Conservation (phyloP, 2,329 filamentous ascomycete genomes). For the Hymenoscyphus linearis region DNA sequence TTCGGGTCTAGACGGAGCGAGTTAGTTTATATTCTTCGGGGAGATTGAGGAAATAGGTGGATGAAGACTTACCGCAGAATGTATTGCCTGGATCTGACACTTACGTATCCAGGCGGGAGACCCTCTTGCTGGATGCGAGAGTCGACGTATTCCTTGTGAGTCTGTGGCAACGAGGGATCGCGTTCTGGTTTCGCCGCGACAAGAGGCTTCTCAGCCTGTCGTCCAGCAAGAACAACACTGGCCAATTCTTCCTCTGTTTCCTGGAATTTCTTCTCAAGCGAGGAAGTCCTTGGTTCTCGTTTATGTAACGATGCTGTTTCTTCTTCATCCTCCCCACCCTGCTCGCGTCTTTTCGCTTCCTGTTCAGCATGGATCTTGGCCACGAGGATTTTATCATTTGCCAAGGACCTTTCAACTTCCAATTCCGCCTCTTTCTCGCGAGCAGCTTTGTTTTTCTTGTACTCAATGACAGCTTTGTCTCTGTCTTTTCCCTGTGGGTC, state of each 20-base stretch:
- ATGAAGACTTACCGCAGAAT: slow-evolving; percentile 50
- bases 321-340: background rate
- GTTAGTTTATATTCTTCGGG: too few species aligned
- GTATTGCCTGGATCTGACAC: slow-evolving; percentile 45
- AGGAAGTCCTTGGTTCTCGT: background rate
- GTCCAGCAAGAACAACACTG: background rate
- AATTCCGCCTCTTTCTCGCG: slow-evolving; percentile 36
- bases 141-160: slow-evolving; percentile 50
- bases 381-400: background rate
- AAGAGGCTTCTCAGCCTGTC: slow-evolving; percentile 1
- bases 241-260: slow-evolving; percentile 3
- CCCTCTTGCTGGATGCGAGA: slow-evolving; percentile 39
- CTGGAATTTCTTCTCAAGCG: slow-evolving; percentile 5
- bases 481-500: slow-evolving; percentile 39
- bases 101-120: slow-evolving; percentile 47
- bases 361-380: background rate
- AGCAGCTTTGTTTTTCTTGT: slow-evolving; percentile 35
- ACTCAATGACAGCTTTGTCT: slow-evolving; percentile 39
- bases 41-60: background rate
- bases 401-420: slow-evolving; percentile 29
- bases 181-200: slow-evolving; percentile 2
- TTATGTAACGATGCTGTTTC: background rate
- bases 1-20: slow-evolving; percentile 57
- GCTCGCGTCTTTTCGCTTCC: background rate
- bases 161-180: slow-evolving; percentile 31